These are phyloP conservation scores for sunflower (Helianthus annuus) DNA, from an alignment of 129 eudicot genomes.

Conservation along the genomic window DNA sequence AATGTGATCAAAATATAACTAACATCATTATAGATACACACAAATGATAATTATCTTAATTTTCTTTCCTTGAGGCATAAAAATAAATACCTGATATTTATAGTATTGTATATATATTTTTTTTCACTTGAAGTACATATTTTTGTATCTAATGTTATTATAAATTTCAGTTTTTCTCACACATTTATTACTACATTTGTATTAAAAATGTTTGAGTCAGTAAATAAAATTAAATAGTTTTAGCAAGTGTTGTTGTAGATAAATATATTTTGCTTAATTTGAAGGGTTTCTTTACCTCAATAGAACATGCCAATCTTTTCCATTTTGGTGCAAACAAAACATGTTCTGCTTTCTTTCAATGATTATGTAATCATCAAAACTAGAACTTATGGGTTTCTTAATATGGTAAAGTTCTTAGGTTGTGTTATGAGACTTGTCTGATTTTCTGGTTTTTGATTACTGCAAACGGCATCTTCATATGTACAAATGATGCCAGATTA, in stretches of 20 bases:
- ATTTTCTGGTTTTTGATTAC: too few species aligned
- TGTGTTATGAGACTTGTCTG: too few species aligned
- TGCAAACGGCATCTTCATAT: too few species aligned
- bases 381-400: conserved; percentile 6
- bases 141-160: background rate
- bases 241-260: background rate
- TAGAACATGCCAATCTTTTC: background rate
- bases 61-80: background rate
- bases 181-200: background rate
- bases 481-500: too few species aligned
- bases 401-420: background rate
- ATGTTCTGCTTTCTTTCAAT: background rate
- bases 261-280: background rate
- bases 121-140: background rate
- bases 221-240: background rate
- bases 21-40: background rate
- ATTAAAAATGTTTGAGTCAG: background rate
- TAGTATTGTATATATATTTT: background rate
- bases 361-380: background rate
- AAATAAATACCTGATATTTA: background rate
- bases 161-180: background rate
- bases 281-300: too few species aligned
- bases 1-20: background rate
- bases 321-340: background rate
- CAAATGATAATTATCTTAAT: background rate